phyloP scores from a whole-genome alignment of 2,329 filamentous ascomycete species.

The Tolypocladium guangdongense region DNA sequence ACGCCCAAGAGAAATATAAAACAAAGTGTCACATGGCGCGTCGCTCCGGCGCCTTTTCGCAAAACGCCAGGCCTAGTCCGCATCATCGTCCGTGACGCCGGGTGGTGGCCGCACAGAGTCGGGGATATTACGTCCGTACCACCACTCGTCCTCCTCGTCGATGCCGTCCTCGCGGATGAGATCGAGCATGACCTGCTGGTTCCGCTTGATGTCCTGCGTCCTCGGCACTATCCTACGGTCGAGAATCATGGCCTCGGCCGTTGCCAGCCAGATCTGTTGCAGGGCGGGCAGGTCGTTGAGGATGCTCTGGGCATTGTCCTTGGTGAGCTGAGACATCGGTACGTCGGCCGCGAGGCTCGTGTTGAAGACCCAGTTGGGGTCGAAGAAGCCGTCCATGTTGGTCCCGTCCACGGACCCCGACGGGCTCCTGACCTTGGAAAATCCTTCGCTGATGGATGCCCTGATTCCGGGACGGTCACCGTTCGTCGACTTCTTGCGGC shows the following conservation, averaged over 20 bases:
- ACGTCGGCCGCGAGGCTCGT: slow-evolving; percentile 50
- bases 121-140: slow-evolving; percentile 43
- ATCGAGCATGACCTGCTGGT: slow-evolving; percentile 50
- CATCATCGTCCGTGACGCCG: slow-evolving; percentile 42
- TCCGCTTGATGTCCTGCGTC: slow-evolving; percentile 50
- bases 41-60: background rate
- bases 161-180: slow-evolving; percentile 52
- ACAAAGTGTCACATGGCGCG: background rate
- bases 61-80: slow-evolving; percentile 15
- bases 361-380: slow-evolving; percentile 39
- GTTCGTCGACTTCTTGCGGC: slow-evolving; percentile 45
- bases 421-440: slow-evolving; percentile 13
- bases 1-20: background rate
- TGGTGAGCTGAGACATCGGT: slow-evolving; percentile 45
- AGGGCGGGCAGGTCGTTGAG: slow-evolving; percentile 45
- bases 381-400: slow-evolving; percentile 13
- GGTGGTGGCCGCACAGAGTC: slow-evolving; percentile 42
- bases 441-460: slow-evolving; percentile 13
- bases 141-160: slow-evolving; percentile 51
- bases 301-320: slow-evolving; percentile 38
- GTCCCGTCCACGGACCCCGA: slow-evolving; percentile 19
- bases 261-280: slow-evolving; percentile 51
- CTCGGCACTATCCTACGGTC: slow-evolving; percentile 47
- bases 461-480: slow-evolving; percentile 11
- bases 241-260: slow-evolving; percentile 51